These are phyloP conservation scores for Hawksworthiomyces lignivorus DNA, from an alignment of 2,329 filamentous ascomycete species.

Conservation along the genomic window DNA sequence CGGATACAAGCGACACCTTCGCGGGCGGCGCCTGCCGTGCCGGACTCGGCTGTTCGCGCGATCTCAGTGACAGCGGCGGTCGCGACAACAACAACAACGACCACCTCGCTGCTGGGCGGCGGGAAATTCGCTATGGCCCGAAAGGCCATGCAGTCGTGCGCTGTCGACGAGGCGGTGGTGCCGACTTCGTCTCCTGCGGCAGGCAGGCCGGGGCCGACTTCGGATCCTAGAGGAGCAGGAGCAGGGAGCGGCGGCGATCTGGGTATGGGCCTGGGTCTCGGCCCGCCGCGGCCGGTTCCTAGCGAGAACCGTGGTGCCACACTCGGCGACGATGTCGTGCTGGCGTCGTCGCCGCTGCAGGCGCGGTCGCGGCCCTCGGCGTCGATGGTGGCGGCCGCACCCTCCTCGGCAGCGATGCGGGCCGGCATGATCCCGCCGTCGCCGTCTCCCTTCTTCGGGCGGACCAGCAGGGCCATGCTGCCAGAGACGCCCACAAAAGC, in stretches of 20 bases:
- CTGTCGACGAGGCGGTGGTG: background rate
- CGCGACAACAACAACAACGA: background rate
- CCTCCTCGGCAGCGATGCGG: background rate
- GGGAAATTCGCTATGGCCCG: too few relatives aligned
- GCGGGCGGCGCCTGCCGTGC: constrained; percentile 12
- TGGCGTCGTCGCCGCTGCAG: constrained; percentile 15
- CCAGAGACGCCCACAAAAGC: constrained; percentile 22
- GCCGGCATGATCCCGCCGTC: too few relatives aligned
- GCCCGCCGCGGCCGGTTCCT: too few relatives aligned
- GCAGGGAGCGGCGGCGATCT: too few relatives aligned
- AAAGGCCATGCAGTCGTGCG: background rate
- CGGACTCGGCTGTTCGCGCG: constrained; percentile 8
- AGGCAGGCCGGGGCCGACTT: too few relatives aligned
- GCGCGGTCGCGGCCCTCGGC: background rate
- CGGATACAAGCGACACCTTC: constrained; percentile 20
- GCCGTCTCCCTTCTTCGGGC: too few relatives aligned
- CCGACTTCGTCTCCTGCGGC: too few relatives aligned
- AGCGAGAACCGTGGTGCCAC: background rate
- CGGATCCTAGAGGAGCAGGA: too few relatives aligned
- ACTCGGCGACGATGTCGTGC: constrained; percentile 6
- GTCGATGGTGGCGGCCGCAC: constrained; percentile 7
- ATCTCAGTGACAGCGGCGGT: background rate
- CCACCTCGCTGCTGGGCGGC: too few relatives aligned
- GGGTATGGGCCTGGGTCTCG: too few relatives aligned
- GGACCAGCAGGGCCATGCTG: constrained; percentile 6